These are phyloP conservation scores for Venturia aucupariae DNA, from an alignment of 2,329 filamentous ascomycete species.

Conservation along the genomic window DNA sequence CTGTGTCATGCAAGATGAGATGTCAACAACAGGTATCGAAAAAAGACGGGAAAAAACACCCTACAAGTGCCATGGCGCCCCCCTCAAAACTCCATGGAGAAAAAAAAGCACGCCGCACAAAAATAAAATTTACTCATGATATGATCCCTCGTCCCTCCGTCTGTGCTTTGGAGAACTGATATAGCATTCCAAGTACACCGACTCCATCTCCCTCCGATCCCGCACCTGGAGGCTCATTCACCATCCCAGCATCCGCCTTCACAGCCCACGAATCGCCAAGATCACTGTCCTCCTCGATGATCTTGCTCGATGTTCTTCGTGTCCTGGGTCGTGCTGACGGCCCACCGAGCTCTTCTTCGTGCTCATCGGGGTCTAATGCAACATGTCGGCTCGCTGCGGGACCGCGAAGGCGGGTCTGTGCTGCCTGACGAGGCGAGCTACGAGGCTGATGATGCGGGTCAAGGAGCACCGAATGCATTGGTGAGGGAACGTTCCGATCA, in stretches of 20 bases:
- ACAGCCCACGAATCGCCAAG: slow-evolving; percentile 51
- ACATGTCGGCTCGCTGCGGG: slow-evolving; percentile 16
- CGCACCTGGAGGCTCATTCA: slow-evolving; percentile 36
- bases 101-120: not conserved
- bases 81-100: not conserved
- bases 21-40: slow-evolving; percentile 1
- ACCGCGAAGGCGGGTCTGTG: slow-evolving; percentile 25
- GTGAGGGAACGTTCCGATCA: slow-evolving; percentile 27
- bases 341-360: slow-evolving; percentile 14
- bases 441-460: slow-evolving; percentile 67
- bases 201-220: slow-evolving; percentile 36
- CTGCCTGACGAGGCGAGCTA: slow-evolving; percentile 37
- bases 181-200: slow-evolving; percentile 47
- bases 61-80: not conserved
- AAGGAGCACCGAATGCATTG: slow-evolving; percentile 63
- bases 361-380: slow-evolving; percentile 15
- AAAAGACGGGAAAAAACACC: too few species aligned
- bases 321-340: slow-evolving; percentile 12
- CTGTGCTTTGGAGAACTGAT: slow-evolving; percentile 58
- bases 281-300: slow-evolving; percentile 46
- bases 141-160: slow-evolving; percentile 35
- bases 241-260: slow-evolving; percentile 28
- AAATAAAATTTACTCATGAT: too few species aligned
- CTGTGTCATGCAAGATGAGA: not conserved
- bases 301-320: slow-evolving; percentile 32